Evolutionary conservation across 179 eudicot species (phyloP).

Genomic region (Kewa caespitosa): DNA sequence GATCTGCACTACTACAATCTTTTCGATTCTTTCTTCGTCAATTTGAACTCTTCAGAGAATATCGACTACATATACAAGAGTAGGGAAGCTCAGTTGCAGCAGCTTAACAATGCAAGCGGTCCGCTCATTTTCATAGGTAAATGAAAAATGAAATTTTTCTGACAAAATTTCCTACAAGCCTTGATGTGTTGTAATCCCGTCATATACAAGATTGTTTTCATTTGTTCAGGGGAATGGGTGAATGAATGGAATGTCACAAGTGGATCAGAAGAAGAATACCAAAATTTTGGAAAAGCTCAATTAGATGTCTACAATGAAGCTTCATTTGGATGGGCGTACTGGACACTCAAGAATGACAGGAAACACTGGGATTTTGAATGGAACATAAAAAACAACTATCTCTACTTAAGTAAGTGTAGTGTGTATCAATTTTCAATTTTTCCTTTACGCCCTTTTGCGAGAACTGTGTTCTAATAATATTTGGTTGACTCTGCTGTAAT

Average conservation of each 20-base stretch:
- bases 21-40: slow-evolving; percentile 51
- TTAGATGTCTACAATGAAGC: slow-evolving; percentile 66
- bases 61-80: slow-evolving; percentile 61
- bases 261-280: slow-evolving; percentile 56
- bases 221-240: slow-evolving; percentile 76
- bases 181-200: too few species aligned
- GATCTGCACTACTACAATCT: slow-evolving; percentile 80
- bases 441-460: background rate
- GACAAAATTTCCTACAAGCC: background rate
- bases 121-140: slow-evolving; percentile 73
- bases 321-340: slow-evolving; percentile 86
- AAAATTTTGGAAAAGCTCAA: slow-evolving; percentile 60
- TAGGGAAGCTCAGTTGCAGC: slow-evolving; percentile 56
- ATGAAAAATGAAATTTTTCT: background rate
- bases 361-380: slow-evolving; percentile 86
- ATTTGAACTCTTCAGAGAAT: slow-evolving; percentile 52
- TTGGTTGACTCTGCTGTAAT: background rate
- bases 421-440: background rate
- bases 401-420: slow-evolving; percentile 44
- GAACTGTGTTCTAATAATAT: background rate
- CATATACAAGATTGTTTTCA: background rate
- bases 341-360: slow-evolving; percentile 78
- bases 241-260: slow-evolving; percentile 68
- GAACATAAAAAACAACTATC: slow-evolving; percentile 58
- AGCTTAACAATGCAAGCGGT: slow-evolving; percentile 55